Evolutionary conservation across 208 protist genomes (phyloP), one percentile per base, ranked within the genome.

Genomic region (Angomonas ambiguus): DNA sequence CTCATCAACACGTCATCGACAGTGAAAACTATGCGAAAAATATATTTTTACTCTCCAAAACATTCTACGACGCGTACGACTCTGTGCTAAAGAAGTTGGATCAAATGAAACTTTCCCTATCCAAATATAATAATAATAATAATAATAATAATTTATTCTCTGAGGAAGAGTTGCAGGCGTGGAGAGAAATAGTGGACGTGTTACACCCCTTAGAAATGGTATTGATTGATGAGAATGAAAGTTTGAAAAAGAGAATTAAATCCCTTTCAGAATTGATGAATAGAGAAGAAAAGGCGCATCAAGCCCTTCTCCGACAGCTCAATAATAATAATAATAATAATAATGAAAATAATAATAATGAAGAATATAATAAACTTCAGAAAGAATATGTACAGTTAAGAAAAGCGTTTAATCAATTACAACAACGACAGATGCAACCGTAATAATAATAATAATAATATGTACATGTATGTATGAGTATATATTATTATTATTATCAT

Each of bases 381-480:
- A 4, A 38, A 24, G 41, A 76, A 32, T 76, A 76, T 59, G 42
- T 42, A 24, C 58, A 76, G 5, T 35, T 76, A 4, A 28, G 53
- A 10, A 49, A 28, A 27, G 71, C 62, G 2, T 76, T 66, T 59
- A 76, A 76, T 38, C 28, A 56, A 27, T 35, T 73, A n/a, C 58
- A 73, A 42, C 28, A 51, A 25, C 33, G 67, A 30, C 2, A 34
- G 22, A 67, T 73, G 68, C 65, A 51, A 18, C 35, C 35, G 5
- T 16, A 57, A 13, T 62, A 35, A 59, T 49, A 57, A 48, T 18
- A 5, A 48, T 41, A 33, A 56, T 56, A 56, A 27, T 56, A 27
- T 56, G n/a, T 56, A 30, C n/a, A 24, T 16, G 11, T 16, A 16
- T 11, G 38, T 48, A 20, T 18, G 11, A 27, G 20, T 59, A 3